A percentile compares a stretch with the other conserved stretches of the same genome.
Conservation (phyloP, 2,329 filamentous ascomycete species). For the Exophiala phaeomuriformis region DNA sequence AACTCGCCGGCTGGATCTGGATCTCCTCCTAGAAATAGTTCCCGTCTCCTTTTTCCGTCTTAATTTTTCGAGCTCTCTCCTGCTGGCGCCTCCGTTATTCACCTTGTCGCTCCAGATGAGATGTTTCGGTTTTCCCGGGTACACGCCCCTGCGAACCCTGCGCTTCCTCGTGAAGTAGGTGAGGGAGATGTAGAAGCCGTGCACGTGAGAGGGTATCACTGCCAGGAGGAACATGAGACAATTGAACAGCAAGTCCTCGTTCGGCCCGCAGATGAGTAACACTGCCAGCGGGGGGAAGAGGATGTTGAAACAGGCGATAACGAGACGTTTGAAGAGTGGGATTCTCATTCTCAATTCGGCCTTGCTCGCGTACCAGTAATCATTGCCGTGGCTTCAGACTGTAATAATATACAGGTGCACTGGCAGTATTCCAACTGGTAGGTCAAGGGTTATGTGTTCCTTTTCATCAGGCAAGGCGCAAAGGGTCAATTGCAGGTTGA, state of each 20-base stretch:
- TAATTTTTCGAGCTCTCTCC: constrained; percentile 30
- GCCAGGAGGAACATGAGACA: constrained; percentile 37
- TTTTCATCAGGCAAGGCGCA: too few relatives aligned
- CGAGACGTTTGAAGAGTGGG: constrained; percentile 31
- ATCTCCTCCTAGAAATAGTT: constrained; percentile 6
- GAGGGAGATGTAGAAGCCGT: constrained; percentile 38
- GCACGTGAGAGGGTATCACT: constrained; percentile 36
- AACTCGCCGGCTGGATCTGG: not conserved
- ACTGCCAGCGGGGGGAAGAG: constrained; percentile 37
- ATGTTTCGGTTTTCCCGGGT: constrained; percentile 32
- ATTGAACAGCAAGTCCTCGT: constrained; percentile 34
- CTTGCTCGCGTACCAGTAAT: too few relatives aligned
- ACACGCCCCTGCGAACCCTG: constrained; percentile 34
- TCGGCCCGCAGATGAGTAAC: constrained; percentile 33
- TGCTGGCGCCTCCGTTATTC: constrained; percentile 33
- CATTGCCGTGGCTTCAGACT: too few relatives aligned
- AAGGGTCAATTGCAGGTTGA: too few relatives aligned
- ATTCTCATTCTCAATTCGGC: constrained; percentile 15
- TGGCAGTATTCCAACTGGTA: too few relatives aligned
- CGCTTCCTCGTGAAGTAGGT: constrained; percentile 36
- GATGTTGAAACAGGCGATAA: constrained; percentile 35
- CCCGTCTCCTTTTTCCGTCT: constrained; percentile 24
- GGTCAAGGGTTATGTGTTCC: too few relatives aligned
- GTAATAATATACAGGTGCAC: too few relatives aligned
- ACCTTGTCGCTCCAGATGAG: constrained; percentile 34